Conservation (phyloP, 768 basidiomycete genomes). For the Grammothele lineata region DNA sequence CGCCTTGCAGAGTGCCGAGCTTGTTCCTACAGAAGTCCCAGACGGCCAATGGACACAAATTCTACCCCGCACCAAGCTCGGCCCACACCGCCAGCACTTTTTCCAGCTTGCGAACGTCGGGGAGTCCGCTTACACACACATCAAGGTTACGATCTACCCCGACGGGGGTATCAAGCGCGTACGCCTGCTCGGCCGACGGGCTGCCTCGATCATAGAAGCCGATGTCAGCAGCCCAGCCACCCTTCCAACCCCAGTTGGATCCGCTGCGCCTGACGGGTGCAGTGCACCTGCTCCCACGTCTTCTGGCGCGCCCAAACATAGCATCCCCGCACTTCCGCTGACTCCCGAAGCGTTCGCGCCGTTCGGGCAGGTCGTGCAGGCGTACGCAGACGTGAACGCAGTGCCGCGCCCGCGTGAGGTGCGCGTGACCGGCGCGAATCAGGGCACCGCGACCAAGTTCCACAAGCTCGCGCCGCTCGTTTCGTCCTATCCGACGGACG, state of each 20-base stretch:
- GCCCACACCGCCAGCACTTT: slow-evolving; percentile 86
- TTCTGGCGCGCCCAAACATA: slow-evolving; percentile 3
- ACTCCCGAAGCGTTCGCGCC: slow-evolving; percentile 84
- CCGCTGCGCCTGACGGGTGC: too few relatives aligned
- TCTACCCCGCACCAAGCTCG: slow-evolving; percentile 73
- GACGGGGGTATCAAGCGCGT: slow-evolving; percentile 95
- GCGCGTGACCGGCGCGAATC: slow-evolving; percentile 80
- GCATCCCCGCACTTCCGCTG: slow-evolving; percentile 59
- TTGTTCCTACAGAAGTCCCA: slow-evolving; percentile 29
- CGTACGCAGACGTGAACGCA: slow-evolving; percentile 62
- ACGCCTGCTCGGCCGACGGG: slow-evolving; percentile 69
- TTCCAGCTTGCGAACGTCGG: slow-evolving; percentile 75
- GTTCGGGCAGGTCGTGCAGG: slow-evolving; percentile 91
- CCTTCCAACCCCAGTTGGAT: too few relatives aligned
- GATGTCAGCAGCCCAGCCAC: slow-evolving; percentile 8
- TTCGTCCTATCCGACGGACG: slow-evolving; percentile 57
- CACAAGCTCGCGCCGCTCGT: slow-evolving; percentile 80
- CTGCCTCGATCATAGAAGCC: slow-evolving; percentile 16
- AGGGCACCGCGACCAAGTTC: slow-evolving; percentile 87
- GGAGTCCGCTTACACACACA: slow-evolving; percentile 66
- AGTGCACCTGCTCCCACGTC: too few relatives aligned
- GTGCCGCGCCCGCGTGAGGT: slow-evolving; percentile 59
- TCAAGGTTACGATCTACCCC: slow-evolving; percentile 85
- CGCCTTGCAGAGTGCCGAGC: slow-evolving; percentile 39
- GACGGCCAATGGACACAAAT: slow-evolving; percentile 68